Base-by-base conservation (phyloP, 2,329 filamentous ascomycete species). In the Pestalotiopsis sp. region DNA sequence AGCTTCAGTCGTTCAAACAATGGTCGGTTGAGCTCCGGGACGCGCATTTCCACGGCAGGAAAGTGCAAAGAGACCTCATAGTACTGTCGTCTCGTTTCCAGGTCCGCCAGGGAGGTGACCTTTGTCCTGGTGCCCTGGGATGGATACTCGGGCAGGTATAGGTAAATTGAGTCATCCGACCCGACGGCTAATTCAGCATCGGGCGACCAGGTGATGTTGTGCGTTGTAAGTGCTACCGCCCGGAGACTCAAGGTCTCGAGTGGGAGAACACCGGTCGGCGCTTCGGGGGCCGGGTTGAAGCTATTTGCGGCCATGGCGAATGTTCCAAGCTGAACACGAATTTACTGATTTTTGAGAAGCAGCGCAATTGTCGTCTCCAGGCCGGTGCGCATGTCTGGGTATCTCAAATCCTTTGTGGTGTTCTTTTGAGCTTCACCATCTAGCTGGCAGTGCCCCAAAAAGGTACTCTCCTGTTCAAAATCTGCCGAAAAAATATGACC, bases 171-270 rank as follows among this genome's bases (percentile, higher is more conserved):
- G 74, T 90, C 87, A 70, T 88, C 85, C n/a, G 85, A 84, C 2
- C 83, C 84, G 39, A 89, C 81, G 41, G 87, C 87, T 4, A 90
- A 79, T 72, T 89, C 87, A 27, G 84, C 86, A 66, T 90, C 87
- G 70, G 84, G 84, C 25, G 87, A 90, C 85, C 87, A 89, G 45
- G 84, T 72, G 27, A 85, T 74, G 59, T 82, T 81, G 65, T 82
- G 80, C 58, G 80, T 80, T 36, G 82, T 81, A 69, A 85, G 76
- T 20, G 84, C 83, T 4, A 84, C 78, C 12, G 82, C 81, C 49
- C 78, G 78, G 23, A 87, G 76, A 61, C 78, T 75, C 25, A 87
- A 78, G 3, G 83, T 79, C 71, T 84, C 83, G 9, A 89, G 80
- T 1, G 85, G 84, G 6, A 84, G 81, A 59, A 82, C 81, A 80